Base-by-base conservation (phyloP, 2,329 filamentous ascomycete species). In the Colletotrichum musicola region DNA sequence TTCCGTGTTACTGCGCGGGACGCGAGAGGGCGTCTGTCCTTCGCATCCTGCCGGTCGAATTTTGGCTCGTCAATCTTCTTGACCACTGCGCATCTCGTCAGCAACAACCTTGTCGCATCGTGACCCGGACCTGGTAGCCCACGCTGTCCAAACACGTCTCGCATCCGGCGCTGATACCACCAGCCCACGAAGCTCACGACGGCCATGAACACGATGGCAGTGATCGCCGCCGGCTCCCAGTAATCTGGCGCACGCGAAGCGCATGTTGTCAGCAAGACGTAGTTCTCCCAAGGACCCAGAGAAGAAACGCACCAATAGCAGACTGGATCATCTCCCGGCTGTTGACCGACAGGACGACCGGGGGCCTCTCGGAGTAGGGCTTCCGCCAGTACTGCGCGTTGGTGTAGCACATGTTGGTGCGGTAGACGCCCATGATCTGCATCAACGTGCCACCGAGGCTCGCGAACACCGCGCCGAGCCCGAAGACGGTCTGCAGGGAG, bases 401-500 rank as follows among this genome's bases (percentile, higher is more conserved):
- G 25, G 74, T 30, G 42, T 64, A 58, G 59, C 73, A 74, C 22
- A 75, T 72, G 38, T 70, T 61, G 12, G 72, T 69, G 20, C 70
- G 51, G 40, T 76, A 76, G 9, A 76, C 72, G 10, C 74, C 74
- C 44, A 75, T 61, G 13, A 76, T 64, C 68, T 75, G 73, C 73
- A 76, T 73, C 18, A 70, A 20, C 0, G 74, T 75, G 16, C 74
- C 74, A 3, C 71, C 73, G 4, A 76, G 55, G 12, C 73, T 69
- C 0, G 74, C 40, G 79, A 85, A 72, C 79, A 85, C 71, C 81
- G 85, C 71, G 76, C 81, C 68, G 78, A 84, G 57, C 77, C 73
- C 71, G 14, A 72, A 56, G 1, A 70, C 13, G 54, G 55, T 66
- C 58, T 71, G 58, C 20, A 55, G 64, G 14, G 59, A 30, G 46